Base-by-base conservation (phyloP, 1,139 yeast genomes). In the Arxiozyma heterogenica region DNA sequence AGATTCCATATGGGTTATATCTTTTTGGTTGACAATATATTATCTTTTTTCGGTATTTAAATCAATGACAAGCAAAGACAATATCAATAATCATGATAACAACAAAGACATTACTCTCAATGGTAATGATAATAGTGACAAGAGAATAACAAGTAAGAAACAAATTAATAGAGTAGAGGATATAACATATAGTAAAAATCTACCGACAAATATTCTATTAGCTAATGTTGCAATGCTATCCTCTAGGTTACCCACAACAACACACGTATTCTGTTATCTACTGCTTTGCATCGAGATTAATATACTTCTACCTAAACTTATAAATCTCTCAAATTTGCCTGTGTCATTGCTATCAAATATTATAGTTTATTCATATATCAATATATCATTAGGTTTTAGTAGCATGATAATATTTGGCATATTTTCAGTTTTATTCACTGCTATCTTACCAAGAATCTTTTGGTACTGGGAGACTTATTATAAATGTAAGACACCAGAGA, bases 1-100 rank as follows among this genome's bases (percentile, higher is more conserved):
- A 0, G 98, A 93, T 70, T 89, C 97, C 20, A 89, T 94, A 58
- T 93, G 98, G 98, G 90, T 96, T 0, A 71, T 93, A 8, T 82
- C 95, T 4, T 81, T 86, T 52, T 83, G 95, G 81, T 74, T 93
- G 27, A 83, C 87, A 44, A 60, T 88, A 9, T 74, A 82, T 47
- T 87, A 87, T 62, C 73, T 88, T 58, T 76, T 53, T 62, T 64
- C 64, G 54, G 64, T 54, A 5, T 53, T 52, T 53, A 47, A 44
- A 51, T 43, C 52, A 39, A 59, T 71, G 57, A 56, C 61, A 51
- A 30, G 51, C 48, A 42, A 50, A 21, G 21, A 51, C 41, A 8
- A 38, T 39, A 41, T 20, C 42, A 41, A 30, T 38, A 44, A 47
- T 38, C 21, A 27, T 22, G 50, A 51, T 47, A 5, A 41, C 53